Evolutionary conservation across 192 early-diverging fungal species (phyloP).

Genomic region (Spizellomyces punctatus): DNA sequence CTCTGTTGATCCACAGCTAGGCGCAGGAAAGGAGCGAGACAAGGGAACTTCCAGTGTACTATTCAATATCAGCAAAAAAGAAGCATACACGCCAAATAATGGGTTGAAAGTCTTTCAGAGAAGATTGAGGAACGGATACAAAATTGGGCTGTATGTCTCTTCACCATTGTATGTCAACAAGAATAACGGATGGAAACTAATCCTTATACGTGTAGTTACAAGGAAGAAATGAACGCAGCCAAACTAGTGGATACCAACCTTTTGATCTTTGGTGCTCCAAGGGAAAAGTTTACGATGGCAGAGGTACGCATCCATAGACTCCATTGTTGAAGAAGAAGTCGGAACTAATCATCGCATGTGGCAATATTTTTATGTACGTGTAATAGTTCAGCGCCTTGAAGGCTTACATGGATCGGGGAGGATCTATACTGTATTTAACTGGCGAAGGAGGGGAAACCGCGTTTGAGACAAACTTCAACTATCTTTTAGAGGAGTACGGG

Average conservation of each 20-base stretch:
- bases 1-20: too few species aligned
- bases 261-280: conserved; percentile 60
- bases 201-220: conserved; percentile 41
- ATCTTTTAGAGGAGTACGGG: conserved; percentile 66
- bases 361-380: neutral
- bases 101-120: conserved; percentile 55
- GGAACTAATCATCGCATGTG: too few species aligned
- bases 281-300: conserved; percentile 62
- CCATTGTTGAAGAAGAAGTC: neutral
- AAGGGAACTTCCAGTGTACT: conserved; percentile 29
- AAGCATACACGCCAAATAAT: conserved; percentile 54
- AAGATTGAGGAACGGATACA: conserved; percentile 48
- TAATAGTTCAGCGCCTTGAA: conserved; percentile 59
- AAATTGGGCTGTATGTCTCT: conserved; percentile 51
- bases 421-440: conserved; percentile 63
- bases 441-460: conserved; percentile 64
- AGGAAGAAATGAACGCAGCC: conserved; percentile 56
- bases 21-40: too few species aligned
- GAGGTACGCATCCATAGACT: conserved; percentile 40
- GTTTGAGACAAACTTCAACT: conserved; percentile 65
- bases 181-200: neutral
- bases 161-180: conserved; percentile 13
- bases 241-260: conserved; percentile 54
- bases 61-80: conserved; percentile 62
- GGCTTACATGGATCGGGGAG: conserved; percentile 58